Conservation (phyloP, 1,284 basidiomycete genomes). For the Papiliotrema flavescens region DNA sequence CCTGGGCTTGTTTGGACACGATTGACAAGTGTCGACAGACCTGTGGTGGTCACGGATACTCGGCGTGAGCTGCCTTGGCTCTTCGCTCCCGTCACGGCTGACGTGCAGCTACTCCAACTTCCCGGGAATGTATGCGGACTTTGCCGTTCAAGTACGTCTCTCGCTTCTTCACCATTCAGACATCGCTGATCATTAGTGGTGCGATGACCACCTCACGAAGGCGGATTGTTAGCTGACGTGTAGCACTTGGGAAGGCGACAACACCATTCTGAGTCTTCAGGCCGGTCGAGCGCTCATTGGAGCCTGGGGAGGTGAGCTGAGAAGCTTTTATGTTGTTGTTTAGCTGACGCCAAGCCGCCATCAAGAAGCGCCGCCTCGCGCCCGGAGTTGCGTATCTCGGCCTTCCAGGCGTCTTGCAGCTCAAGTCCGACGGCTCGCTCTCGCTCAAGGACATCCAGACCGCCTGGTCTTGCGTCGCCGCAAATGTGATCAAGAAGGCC, state of each 20-base stretch:
- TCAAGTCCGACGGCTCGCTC: slow-evolving; percentile 51
- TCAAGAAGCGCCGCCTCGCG: slow-evolving; percentile 52
- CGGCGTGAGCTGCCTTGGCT: slow-evolving; percentile 34
- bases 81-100: not conserved
- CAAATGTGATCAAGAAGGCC: slow-evolving; percentile 56
- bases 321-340: not conserved
- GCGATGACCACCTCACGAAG: not conserved
- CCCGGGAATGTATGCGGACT: slow-evolving; percentile 55
- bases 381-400: slow-evolving; percentile 54
- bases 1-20: slow-evolving; percentile 57
- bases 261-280: slow-evolving; percentile 56
- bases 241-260: slow-evolving; percentile 57
- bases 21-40: slow-evolving; percentile 57
- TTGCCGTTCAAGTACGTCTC: slow-evolving; percentile 52
- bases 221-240: not conserved
- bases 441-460: slow-evolving; percentile 52
- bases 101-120: slow-evolving; percentile 52
- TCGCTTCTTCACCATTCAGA: not conserved
- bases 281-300: slow-evolving; percentile 54
- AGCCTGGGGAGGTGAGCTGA: slow-evolving; percentile 48
- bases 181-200: slow-evolving; percentile 9
- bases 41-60: slow-evolving; percentile 59
- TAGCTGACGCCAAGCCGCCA: slow-evolving; percentile 33
- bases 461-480: slow-evolving; percentile 55
- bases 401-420: slow-evolving; percentile 43